A percentile compares a stretch with the other conserved stretches of the same genome.
These are phyloP conservation scores for Daedaleopsis sinensis DNA, from an alignment of 768 basidiomycete genomes.

Conservation along the genomic window DNA sequence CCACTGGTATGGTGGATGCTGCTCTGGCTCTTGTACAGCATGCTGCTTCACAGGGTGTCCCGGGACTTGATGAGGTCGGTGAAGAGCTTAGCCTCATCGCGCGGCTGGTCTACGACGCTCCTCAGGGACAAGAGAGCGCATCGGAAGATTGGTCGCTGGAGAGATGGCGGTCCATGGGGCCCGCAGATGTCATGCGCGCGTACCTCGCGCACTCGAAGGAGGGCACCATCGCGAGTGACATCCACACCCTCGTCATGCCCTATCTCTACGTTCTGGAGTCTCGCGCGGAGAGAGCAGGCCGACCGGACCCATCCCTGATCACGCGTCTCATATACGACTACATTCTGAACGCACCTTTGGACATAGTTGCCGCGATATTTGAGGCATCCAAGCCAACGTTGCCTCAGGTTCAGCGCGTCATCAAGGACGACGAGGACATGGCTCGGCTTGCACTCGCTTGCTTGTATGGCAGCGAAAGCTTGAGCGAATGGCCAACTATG, in stretches of 20 bases:
- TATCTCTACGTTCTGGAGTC: slow-evolving; percentile 93
- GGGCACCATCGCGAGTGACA: slow-evolving; percentile 63
- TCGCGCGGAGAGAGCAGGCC: slow-evolving; percentile 78
- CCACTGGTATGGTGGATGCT: slow-evolving; percentile 76
- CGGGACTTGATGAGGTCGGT: slow-evolving; percentile 80
- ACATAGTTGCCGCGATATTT: slow-evolving; percentile 75
- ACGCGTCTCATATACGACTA: slow-evolving; percentile 72
- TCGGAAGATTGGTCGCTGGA: slow-evolving; percentile 76
- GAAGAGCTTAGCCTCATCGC: slow-evolving; percentile 91
- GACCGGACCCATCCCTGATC: slow-evolving; percentile 67
- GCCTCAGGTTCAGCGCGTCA: slow-evolving; percentile 65
- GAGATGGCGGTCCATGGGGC: slow-evolving; percentile 71
- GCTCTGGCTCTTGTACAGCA: slow-evolving; percentile 84
- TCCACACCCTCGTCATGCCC: slow-evolving; percentile 81
- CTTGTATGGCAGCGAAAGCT: slow-evolving; percentile 78
- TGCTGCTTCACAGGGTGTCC: slow-evolving; percentile 79
- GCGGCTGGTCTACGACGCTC: slow-evolving; percentile 82
- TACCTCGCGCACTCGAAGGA: slow-evolving; percentile 78
- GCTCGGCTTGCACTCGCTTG: slow-evolving; percentile 86
- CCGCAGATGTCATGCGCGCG: slow-evolving; percentile 65
- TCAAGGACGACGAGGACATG: slow-evolving; percentile 82
- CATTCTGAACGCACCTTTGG: slow-evolving; percentile 67
- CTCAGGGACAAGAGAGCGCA: slow-evolving; percentile 40
- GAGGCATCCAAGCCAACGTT: slow-evolving; percentile 92
- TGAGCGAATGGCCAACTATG: slow-evolving; percentile 82